Conservation (phyloP, 306 rosid species). For the Dryas alaskensis region DNA sequence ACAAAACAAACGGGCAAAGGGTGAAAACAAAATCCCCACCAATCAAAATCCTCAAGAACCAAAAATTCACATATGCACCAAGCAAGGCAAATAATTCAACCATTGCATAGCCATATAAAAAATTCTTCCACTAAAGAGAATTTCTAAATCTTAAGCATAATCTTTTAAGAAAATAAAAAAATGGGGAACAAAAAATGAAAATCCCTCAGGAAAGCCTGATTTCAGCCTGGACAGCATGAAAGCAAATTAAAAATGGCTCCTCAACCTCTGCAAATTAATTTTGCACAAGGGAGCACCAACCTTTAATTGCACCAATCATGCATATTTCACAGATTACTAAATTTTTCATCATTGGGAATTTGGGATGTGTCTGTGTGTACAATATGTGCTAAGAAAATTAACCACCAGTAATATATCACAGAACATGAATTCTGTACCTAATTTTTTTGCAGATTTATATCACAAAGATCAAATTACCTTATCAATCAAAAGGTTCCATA, state of each 20-base stretch:
- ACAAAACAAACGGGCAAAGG: neutral
- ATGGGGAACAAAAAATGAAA: neutral
- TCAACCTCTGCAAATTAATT: conserved; percentile 24
- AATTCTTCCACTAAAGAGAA: neutral
- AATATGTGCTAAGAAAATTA: too few relatives aligned
- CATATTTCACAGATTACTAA: conserved; percentile 29
- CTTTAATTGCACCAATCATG: neutral
- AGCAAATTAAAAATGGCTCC: conserved; percentile 14
- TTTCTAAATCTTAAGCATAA: neutral
- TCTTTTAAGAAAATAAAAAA: neutral
- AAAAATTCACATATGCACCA: neutral
- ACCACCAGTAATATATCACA: too few relatives aligned
- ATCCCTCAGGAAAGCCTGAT: conserved; percentile 28
- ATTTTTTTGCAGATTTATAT: too few relatives aligned
- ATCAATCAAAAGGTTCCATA: neutral
- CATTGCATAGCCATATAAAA: neutral
- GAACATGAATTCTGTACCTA: neutral
- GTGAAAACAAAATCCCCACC: too few relatives aligned
- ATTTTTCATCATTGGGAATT: conserved; percentile 28
- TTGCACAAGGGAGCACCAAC: conserved; percentile 30
- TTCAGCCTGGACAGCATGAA: conserved; percentile 26
- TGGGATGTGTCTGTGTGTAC: neutral
- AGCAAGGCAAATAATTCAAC: neutral
- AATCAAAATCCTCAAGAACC: too few relatives aligned
- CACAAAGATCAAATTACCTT: neutral